These are phyloP conservation scores for Jacaranda mimosifolia DNA, from an alignment of 257 asterid genomes.

Conservation along the genomic window DNA sequence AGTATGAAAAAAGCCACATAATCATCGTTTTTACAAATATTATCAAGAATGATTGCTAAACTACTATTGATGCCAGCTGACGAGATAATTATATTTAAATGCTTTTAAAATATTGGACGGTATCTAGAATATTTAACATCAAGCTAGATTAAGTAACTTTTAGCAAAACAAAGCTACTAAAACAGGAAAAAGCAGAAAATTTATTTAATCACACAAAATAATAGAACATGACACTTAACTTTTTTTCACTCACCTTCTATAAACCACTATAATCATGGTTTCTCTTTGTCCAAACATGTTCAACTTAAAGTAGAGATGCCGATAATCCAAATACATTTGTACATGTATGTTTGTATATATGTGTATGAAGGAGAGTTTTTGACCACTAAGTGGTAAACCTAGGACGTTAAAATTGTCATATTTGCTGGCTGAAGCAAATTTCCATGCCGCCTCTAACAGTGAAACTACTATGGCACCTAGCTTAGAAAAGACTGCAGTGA, in stretches of 20 bases:
- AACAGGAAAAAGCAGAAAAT: too few species aligned
- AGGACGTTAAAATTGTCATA: not conserved
- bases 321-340: not conserved
- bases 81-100: too few species aligned
- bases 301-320: not conserved
- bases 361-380: not conserved
- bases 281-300: not conserved
- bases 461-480: constrained; percentile 25
- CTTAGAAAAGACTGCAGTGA: constrained; percentile 58
- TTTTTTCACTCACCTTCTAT: not conserved
- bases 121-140: too few species aligned
- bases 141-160: too few species aligned
- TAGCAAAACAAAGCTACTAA: too few species aligned
- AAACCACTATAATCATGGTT: not conserved
- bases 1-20: too few species aligned
- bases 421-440: constrained; percentile 6
- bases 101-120: too few species aligned
- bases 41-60: too few species aligned
- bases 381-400: constrained; percentile 18
- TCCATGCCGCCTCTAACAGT: constrained; percentile 38
- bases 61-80: too few species aligned
- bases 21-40: too few species aligned
- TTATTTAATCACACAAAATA: too few species aligned
- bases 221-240: too few species aligned
- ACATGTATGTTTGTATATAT: not conserved